Evolutionary conservation across 1,284 basidiomycete genomes (phyloP), one percentile per base, ranked within the genome.

Genomic region (Ceratobasidium sp.): DNA sequence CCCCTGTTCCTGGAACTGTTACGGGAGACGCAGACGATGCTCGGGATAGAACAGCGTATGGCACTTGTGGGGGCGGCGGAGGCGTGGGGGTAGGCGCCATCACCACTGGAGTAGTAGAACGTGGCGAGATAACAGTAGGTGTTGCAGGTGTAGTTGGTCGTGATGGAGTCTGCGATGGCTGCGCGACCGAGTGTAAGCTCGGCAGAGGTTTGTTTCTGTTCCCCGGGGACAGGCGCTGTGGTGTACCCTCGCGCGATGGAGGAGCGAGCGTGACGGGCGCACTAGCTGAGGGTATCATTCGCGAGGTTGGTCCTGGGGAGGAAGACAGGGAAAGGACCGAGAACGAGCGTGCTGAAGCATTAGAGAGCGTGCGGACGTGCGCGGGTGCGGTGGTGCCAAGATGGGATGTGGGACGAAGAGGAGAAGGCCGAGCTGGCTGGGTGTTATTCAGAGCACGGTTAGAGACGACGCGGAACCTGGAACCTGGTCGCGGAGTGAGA

Each of bases 401-500:
- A 44, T 67, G 64, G 21, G 64, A 67, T n/a, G 50, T 38, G 28
- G 64, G 64, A 9, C 64, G 64, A 18, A 67, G 49, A 30, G 64
- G 64, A 26, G 64, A 67, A 30, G 64, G 64, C 35, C 64, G 32
- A 11, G 38, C 64, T 55, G 75, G 76, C 73, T 57, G 64, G 73
- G 66, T 67, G n/a, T 44, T 74, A 52, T 50, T 77, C 74, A 59
- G 32, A 28, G 38, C 57, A 21, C 43, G 73, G 73, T 66, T 76
- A 30, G 52, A 30, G 11, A 70, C 74, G 9, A 78, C 78, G 64
- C 72, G 75, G 59, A 76, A 74, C 49, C 77, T 79, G n/a, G 77
- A 75, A 21, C 78, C 77, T 26, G 61, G 47, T 35, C 41, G 64
- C 69, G 58, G 64, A n/a, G 54, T 50, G 7, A 79, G 18, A 76